Conservation (phyloP, 305 asterid genomes). For the Fraxinus angustifolia region DNA sequence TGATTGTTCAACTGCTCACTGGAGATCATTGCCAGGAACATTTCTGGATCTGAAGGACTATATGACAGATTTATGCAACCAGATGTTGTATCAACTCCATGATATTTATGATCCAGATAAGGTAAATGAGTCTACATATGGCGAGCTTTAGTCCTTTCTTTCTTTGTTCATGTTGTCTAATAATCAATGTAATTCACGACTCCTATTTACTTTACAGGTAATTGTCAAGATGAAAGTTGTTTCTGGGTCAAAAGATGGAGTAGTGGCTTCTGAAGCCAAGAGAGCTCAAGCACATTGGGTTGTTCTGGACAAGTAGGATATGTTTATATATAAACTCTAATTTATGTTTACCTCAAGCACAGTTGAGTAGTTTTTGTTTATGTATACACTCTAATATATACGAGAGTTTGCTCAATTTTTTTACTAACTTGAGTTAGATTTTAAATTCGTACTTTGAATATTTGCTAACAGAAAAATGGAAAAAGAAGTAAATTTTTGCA, state of each 20-base stretch:
- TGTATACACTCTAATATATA: background rate
- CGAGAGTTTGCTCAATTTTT: background rate
- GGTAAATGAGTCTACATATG: slow-evolving; percentile 34
- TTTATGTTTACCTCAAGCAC: slow-evolving; percentile 32
- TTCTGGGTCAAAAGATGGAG: slow-evolving; percentile 55
- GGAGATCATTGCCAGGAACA: slow-evolving; percentile 49
- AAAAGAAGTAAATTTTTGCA: slow-evolving; percentile 62
- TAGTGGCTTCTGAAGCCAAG: slow-evolving; percentile 76
- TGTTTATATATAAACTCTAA: background rate
- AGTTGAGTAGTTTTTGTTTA: slow-evolving; percentile 60
- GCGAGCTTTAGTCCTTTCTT: background rate
- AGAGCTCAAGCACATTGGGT: slow-evolving; percentile 69
- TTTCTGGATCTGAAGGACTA: slow-evolving; percentile 64
- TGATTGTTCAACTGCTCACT: slow-evolving; percentile 53
- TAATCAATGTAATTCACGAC: background rate
- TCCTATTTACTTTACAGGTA: slow-evolving; percentile 35
- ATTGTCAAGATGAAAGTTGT: slow-evolving; percentile 69
- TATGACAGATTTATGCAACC: slow-evolving; percentile 57
- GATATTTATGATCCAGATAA: slow-evolving; percentile 58
- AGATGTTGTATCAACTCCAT: slow-evolving; percentile 62
- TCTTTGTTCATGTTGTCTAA: background rate
- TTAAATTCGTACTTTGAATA: background rate
- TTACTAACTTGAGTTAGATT: background rate
- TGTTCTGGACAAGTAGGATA: slow-evolving; percentile 73
- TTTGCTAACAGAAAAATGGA: slow-evolving; percentile 49